Evolutionary conservation across 164 flowering plant genomes (phyloP), one percentile per base, ranked within the genome.

Genomic region (Dillenia suffruticosa): DNA sequence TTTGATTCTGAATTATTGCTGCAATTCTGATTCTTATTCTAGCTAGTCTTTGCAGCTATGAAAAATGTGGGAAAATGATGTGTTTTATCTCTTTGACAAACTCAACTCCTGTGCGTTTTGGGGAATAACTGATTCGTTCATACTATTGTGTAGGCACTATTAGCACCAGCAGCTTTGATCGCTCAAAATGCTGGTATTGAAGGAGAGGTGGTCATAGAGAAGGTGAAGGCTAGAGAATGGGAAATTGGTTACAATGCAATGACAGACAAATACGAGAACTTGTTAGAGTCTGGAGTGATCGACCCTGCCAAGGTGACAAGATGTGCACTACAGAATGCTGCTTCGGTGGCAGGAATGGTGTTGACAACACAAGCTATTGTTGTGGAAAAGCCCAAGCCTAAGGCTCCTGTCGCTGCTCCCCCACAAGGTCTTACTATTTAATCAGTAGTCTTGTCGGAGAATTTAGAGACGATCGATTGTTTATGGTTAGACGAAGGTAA

Each of bases 191-290:
- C 99, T 40, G 99, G 99, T 19, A 77, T 92, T 44, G 99, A 95
- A 66, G 99, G 99, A 0, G 99, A 95, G 69, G 99, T 95, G 13
- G 91, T 92, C n/a, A 97, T 95, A 57, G 98, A 95, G 82, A 95
- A 95, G 84, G 66, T 92, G n/a, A 87, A 70, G 69, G 70, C 26
- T 0, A 62, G 89, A 8, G 98, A 92, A 61, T 95, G 99, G 99
- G 95, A 88, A 71, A 48, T 88, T 13, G 99, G 99, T 13, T 95
- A 95, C 82, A 95, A 95, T 56, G 98, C 97, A 45, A 90, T 94
- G 97, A 80, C 82, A 1, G 97, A 91, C 78, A 73, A 59, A 51
- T 95, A 85, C 44, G 97, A 92, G 77, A 83, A 95, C 72, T 70
- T 95, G 57, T 73, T 95, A 13, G 85, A 79, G 49, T 78, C 97